A percentile compares a stretch with the other conserved stretches of the same genome.
phyloP scores from a whole-genome alignment of 2,329 filamentous ascomycete species.

The Pleomassaria siparia region DNA sequence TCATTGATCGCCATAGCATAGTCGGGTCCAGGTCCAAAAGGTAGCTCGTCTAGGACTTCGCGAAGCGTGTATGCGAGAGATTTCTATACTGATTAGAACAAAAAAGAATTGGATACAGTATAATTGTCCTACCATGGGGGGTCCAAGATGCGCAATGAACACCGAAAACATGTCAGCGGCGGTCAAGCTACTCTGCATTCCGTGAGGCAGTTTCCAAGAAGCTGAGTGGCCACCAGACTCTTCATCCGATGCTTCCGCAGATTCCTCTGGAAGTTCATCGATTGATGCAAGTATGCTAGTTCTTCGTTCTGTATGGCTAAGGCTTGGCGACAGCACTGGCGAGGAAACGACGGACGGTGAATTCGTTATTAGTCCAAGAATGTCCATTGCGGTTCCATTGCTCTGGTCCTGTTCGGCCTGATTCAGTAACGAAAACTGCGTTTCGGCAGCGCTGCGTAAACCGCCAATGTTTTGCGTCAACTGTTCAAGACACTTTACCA shows the following conservation, averaged over 20 bases:
- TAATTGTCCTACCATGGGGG: conserved; percentile 67
- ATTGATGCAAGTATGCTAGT: conserved; percentile 46
- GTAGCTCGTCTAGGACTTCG: conserved; percentile 83
- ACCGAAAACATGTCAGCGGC: conserved; percentile 86
- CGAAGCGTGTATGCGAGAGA: conserved; percentile 90
- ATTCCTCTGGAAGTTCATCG: conserved; percentile 43
- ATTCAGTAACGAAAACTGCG: conserved; percentile 81
- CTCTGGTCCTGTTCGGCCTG: conserved; percentile 50
- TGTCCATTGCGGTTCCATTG: conserved; percentile 12
- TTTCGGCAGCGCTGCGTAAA: conserved; percentile 81
- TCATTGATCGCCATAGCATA: conserved; percentile 74
- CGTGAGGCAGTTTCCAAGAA: conserved; percentile 24
- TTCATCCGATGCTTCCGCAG: conserved; percentile 36
- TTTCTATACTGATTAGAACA: conserved; percentile 55
- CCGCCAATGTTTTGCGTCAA: conserved; percentile 89
- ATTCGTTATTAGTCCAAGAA: conserved; percentile 19
- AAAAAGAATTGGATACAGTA: conserved; percentile 2
- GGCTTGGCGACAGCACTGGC: conserved; percentile 30
- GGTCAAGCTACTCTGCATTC: conserved; percentile 43
- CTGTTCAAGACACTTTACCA: conserved; percentile 82
- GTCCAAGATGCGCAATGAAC: conserved; percentile 86
- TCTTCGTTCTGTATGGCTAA: conserved; percentile 34
- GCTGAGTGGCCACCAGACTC: conserved; percentile 18
- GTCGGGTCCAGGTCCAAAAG: conserved; percentile 70
- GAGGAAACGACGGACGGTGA: conserved; percentile 30